These are phyloP conservation scores for Groenewaldozyma tartarivorans DNA, from an alignment of 805 yeast species.

Conservation along the genomic window DNA sequence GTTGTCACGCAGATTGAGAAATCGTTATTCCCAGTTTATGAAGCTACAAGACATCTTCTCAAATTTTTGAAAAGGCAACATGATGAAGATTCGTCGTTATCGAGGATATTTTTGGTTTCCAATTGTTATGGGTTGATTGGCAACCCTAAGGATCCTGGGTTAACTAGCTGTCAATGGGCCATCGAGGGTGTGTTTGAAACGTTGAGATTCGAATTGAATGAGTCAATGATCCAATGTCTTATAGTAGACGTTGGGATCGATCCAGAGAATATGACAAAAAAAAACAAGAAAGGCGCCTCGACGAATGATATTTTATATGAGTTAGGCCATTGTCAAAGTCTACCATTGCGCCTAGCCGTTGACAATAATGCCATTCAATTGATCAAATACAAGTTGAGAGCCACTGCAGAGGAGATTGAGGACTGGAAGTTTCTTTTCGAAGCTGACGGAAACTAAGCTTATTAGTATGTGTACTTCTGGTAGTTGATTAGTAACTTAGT, in stretches of 20 bases:
- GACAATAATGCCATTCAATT: background rate
- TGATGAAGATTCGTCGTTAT: too few species aligned
- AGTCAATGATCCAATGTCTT: background rate
- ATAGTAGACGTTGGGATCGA: background rate
- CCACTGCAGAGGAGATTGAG: background rate
- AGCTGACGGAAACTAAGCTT: too few species aligned
- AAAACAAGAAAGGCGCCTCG: too few species aligned
- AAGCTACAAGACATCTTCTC: too few species aligned
- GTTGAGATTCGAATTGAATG: background rate
- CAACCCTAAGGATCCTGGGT: background rate
- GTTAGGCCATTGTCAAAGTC: background rate
- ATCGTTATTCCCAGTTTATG: too few species aligned
- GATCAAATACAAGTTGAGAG: background rate
- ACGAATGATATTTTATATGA: background rate
- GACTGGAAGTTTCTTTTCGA: background rate
- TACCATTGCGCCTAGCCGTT: background rate
- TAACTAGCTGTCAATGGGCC: background rate
- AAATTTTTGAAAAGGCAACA: too few species aligned
- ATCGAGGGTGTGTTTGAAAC: background rate
- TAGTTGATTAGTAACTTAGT: too few species aligned
- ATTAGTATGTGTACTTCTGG: too few species aligned
- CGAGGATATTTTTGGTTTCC: background rate
- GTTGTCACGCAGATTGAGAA: too few species aligned
- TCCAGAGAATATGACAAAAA: background rate
- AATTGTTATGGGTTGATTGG: background rate